Evolutionary conservation across 2,329 filamentous ascomycete species (phyloP).

Genomic region (Alternaria incomplexa): DNA sequence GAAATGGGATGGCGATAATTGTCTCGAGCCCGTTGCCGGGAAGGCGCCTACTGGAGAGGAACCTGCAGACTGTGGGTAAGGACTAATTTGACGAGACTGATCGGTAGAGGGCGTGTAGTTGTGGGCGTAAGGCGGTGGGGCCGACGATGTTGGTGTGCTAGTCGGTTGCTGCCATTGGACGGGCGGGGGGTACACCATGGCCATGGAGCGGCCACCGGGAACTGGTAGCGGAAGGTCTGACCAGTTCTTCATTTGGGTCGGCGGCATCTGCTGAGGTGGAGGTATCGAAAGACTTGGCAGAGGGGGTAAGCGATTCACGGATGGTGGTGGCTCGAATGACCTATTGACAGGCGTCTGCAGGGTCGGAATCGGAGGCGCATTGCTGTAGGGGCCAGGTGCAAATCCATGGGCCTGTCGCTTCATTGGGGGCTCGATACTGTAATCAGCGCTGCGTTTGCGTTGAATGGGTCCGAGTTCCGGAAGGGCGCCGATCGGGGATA

Average conservation of each 20-base stretch:
- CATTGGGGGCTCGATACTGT: conserved; percentile 60
- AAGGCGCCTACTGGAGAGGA: conserved; percentile 76
- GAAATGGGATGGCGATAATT: conserved; percentile 86
- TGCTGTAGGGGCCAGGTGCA: conserved; percentile 44
- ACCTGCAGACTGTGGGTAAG: conserved; percentile 60
- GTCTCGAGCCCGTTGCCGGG: conserved; percentile 67
- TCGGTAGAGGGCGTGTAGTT: conserved; percentile 40
- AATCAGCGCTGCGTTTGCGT: conserved; percentile 66
- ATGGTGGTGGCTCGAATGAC: conserved; percentile 43
- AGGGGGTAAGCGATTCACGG: conserved; percentile 64
- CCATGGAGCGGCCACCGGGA: conserved; percentile 74
- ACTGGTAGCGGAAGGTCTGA: conserved; percentile 52
- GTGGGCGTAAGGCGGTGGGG: conserved; percentile 33
- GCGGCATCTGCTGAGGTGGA: conserved; percentile 49
- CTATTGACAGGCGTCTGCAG: conserved; percentile 43
- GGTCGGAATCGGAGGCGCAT: conserved; percentile 43
- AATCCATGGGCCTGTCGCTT: conserved; percentile 58
- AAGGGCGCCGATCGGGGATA: conserved; percentile 53
- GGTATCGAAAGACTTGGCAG: conserved; percentile 74
- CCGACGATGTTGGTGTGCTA: conserved; percentile 41
- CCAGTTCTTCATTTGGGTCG: conserved; percentile 48
- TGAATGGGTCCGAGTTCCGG: conserved; percentile 50
- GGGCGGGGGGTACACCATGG: conserved; percentile 72
- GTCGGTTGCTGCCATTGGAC: conserved; percentile 59
- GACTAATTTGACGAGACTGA: conserved; percentile 59